Conservation (phyloP, 257 asterid genomes). For the Echium plantagineum region DNA sequence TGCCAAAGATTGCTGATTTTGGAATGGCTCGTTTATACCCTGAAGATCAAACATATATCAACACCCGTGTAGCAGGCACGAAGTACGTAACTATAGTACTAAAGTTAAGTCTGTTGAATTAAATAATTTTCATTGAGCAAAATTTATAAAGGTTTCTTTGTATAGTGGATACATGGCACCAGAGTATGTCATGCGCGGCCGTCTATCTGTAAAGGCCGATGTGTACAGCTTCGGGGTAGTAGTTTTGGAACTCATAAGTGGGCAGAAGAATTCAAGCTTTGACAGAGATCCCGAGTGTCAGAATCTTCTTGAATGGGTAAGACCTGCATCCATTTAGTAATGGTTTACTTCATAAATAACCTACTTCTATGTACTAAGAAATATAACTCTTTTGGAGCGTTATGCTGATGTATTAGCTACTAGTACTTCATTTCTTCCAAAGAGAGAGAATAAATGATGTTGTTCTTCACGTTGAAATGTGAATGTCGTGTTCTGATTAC, state of each 20-base stretch:
- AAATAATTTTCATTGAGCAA: neutral
- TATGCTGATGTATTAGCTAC: neutral
- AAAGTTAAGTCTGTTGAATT: neutral
- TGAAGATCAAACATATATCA: constrained; percentile 69
- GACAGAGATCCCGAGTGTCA: constrained; percentile 51
- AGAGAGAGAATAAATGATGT: neutral
- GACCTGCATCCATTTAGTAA: constrained; percentile 13
- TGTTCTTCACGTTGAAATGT: neutral
- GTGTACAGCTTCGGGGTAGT: constrained; percentile 93
- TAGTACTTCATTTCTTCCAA: neutral
- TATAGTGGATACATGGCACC: constrained; percentile 97
- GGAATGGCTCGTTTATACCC: constrained; percentile 85
- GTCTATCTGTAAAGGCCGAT: constrained; percentile 68
- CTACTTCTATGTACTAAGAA: neutral
- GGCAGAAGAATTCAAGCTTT: constrained; percentile 71
- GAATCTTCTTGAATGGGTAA: constrained; percentile 78
- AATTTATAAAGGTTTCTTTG: constrained; percentile 7
- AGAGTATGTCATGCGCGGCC: constrained; percentile 74
- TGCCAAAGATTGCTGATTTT: constrained; percentile 89
- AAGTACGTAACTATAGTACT: constrained; percentile 36
- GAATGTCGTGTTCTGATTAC: neutral
- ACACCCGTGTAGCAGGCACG: constrained; percentile 90
- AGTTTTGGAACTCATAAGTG: constrained; percentile 81
- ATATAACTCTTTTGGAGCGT: neutral
- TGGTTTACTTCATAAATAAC: neutral